Evolutionary conservation across 306 rosid species (phyloP).

Genomic region (Trichosanthes truncata): DNA sequence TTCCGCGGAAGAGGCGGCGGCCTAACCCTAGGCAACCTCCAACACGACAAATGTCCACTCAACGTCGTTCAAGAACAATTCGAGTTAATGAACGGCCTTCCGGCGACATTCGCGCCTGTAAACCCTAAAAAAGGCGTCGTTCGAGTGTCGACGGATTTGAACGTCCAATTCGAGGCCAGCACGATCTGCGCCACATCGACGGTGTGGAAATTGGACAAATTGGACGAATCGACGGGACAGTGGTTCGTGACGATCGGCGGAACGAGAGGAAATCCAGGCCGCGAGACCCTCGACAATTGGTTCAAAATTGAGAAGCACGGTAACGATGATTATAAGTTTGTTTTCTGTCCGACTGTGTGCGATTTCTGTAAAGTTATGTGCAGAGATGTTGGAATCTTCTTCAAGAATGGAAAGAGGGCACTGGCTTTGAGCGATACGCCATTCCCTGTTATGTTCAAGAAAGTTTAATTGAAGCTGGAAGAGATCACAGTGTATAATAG

Average conservation of each 20-base stretch:
- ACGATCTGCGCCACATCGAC: constrained; percentile 27
- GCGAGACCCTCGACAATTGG: constrained; percentile 29
- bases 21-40: constrained; percentile 28
- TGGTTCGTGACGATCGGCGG: constrained; percentile 46
- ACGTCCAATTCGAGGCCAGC: constrained; percentile 14
- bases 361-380: constrained; percentile 35
- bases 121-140: constrained; percentile 33
- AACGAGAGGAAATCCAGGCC: constrained; percentile 36
- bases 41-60: constrained; percentile 26
- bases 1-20: constrained; percentile 37
- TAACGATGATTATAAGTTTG: constrained; percentile 27
- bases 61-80: constrained; percentile 29
- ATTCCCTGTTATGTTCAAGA: constrained; percentile 27
- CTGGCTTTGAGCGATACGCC: constrained; percentile 29
- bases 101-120: constrained; percentile 23
- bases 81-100: constrained; percentile 25
- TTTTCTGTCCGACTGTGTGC: constrained; percentile 44
- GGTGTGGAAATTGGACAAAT: constrained; percentile 39
- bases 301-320: constrained; percentile 45
- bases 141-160: constrained; percentile 36
- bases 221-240: constrained; percentile 25
- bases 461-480: constrained; percentile 1
- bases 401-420: constrained; percentile 18
- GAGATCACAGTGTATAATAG: background rate
- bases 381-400: constrained; percentile 30